Percentiles rank a stretch among this genome's conserved stretches.
phyloP scores from a whole-genome alignment of 1,284 basidiomycete genomes.

The Chalciporus sp. region DNA sequence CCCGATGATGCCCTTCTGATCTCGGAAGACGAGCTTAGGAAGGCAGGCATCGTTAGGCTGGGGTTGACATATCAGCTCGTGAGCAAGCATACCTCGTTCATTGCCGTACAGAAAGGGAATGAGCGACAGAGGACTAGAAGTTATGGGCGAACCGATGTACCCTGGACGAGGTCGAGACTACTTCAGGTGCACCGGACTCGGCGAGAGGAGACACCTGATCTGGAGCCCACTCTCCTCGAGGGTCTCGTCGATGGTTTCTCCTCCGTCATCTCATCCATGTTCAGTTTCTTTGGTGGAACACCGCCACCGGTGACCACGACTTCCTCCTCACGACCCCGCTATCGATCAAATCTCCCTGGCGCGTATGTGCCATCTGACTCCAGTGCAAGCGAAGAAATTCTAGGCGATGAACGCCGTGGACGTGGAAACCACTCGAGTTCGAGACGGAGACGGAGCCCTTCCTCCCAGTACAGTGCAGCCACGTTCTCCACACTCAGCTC shows the following conservation, averaged over 20 bases:
- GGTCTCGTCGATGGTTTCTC: constrained; percentile 18
- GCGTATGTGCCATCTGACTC: constrained; percentile 11
- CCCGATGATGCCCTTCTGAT: constrained; percentile 23
- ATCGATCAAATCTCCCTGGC: constrained; percentile 16
- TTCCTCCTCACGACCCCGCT: constrained; percentile 3
- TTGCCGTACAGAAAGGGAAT: constrained; percentile 46
- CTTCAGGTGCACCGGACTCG: neutral
- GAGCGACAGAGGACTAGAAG: constrained; percentile 12
- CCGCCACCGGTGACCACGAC: neutral
- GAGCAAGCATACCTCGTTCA: constrained; percentile 56
- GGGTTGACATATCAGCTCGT: constrained; percentile 54
- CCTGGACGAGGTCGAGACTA: constrained; percentile 22
- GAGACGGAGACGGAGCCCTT: constrained; percentile 2
- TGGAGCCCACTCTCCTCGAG: constrained; percentile 19
- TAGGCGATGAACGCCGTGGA: constrained; percentile 9
- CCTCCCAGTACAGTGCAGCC: constrained; percentile 34
- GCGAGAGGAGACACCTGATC: neutral
- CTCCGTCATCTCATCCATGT: constrained; percentile 18
- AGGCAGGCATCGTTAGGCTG: constrained; percentile 48
- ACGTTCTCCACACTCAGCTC: constrained; percentile 55
- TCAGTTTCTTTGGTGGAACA: constrained; percentile 12
- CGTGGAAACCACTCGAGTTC: neutral
- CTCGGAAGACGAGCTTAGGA: constrained; percentile 39
- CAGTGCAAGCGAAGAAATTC: neutral
- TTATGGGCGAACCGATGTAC: constrained; percentile 1